Evolutionary conservation across 75 land plant genomes (phyloP), one percentile per base, ranked within the genome.

Genomic region (Ceratopteris richardii): DNA sequence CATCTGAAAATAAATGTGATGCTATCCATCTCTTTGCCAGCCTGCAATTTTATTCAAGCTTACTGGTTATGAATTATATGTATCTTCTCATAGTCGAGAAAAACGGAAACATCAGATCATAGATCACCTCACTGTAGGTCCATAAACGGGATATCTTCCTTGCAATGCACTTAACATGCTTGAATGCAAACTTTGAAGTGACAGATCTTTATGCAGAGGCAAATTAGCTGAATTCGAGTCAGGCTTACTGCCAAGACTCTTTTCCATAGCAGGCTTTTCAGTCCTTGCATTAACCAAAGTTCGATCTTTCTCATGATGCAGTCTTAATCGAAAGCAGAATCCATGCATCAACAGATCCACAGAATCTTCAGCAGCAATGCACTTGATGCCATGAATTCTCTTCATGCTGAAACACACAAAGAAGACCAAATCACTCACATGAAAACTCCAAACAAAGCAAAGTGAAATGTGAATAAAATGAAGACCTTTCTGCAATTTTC

Each of bases 1-100:
- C 77, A 41, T 57, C 63, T 3, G 98, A 93, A 72, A 93, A 81
- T 11, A 93, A 63, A 67, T 93, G 98, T 47, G 98, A 79, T 51
- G 78, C 60, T 37, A 82, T 64, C 98, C 98, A 93, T 56, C 98
- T 73, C 62, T 93, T 93, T 52, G 90, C 94, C 62, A 93, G 85
- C 84, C 98, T 90, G 54, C 31, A 68, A 25, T 66, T 33, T 33
- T 33, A 33, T 4, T 57, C 54, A 0, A 72, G 12, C 29, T 44
- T 27, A 48, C 31, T 24, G 18, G 41, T 29, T 29, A 60, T 57
- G 16, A 24, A 26, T n/a, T 36, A 4, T 33, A 9, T 9, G 9
- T 19, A 56, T 17, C 41, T 2, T 16, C 24, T 3, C 23, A 10
- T 1, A 4, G 16, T 33, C 14, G 16, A 1, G 7, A 11, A 52